Evolutionary conservation across 2,329 filamentous ascomycete genomes (phyloP).

Genomic region (Scedosporium apiospermum): DNA sequence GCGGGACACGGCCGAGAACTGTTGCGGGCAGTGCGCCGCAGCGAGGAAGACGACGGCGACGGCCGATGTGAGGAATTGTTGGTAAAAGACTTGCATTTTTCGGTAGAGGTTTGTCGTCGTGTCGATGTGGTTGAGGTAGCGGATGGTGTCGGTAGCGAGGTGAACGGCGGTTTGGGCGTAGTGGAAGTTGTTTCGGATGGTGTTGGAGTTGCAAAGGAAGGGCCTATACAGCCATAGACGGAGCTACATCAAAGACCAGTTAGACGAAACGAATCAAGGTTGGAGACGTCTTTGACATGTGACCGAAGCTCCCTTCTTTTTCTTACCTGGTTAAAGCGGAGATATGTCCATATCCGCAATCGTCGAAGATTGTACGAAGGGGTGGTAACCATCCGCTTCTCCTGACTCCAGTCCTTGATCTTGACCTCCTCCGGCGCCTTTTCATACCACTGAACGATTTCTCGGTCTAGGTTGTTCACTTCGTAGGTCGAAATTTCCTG

Average conservation of each 20-base stretch:
- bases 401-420: slow-evolving; percentile 49
- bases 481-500: slow-evolving; percentile 61
- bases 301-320: too few relatives aligned
- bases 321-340: slow-evolving; percentile 67
- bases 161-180: slow-evolving; percentile 68
- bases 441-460: slow-evolving; percentile 81
- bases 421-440: slow-evolving; percentile 53
- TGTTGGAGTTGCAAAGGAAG: slow-evolving; percentile 73
- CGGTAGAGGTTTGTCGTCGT: slow-evolving; percentile 63
- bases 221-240: slow-evolving; percentile 83
- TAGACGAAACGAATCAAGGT: not conserved
- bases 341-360: slow-evolving; percentile 72
- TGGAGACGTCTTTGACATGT: too few relatives aligned
- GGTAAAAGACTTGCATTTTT: slow-evolving; percentile 65
- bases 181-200: slow-evolving; percentile 65
- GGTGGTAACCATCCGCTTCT: slow-evolving; percentile 41
- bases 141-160: slow-evolving; percentile 68
- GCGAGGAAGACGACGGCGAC: slow-evolving; percentile 70
- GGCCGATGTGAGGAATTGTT: slow-evolving; percentile 68
- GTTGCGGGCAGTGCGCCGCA: slow-evolving; percentile 62
- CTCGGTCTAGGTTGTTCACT: slow-evolving; percentile 71
- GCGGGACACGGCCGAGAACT: slow-evolving; percentile 58
- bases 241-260: slow-evolving; percentile 33
- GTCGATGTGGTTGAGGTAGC: slow-evolving; percentile 61
- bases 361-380: slow-evolving; percentile 60